Evolutionary conservation across 192 early-diverging fungal genomes (phyloP).

Genomic region (Coemansia sp.): DNA sequence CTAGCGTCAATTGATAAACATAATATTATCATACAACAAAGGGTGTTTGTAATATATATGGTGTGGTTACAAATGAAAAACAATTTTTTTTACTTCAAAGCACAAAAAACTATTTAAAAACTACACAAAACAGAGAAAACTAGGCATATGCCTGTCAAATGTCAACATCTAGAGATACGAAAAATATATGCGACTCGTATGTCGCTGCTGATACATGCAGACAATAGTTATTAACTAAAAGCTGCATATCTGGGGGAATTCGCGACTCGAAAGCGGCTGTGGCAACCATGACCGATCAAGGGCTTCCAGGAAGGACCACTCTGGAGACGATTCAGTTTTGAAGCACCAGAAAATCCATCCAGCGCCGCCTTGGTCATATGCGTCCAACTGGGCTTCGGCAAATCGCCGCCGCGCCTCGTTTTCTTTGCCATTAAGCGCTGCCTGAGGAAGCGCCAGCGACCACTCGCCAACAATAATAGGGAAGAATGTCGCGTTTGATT

Average conservation of each 20-base stretch:
- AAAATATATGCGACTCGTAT: too few species aligned
- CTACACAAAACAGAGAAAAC: too few species aligned
- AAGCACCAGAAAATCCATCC: slow-evolving; percentile 78
- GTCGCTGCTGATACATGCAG: too few species aligned
- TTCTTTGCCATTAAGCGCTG: slow-evolving; percentile 58
- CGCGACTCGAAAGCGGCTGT: slow-evolving; percentile 39
- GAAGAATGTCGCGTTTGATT: slow-evolving; percentile 48
- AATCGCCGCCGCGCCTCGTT: slow-evolving; percentile 60
- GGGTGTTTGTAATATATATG: too few species aligned
- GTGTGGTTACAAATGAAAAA: too few species aligned
- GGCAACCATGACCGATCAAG: slow-evolving; percentile 69
- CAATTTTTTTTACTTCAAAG: too few species aligned
- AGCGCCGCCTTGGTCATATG: slow-evolving; percentile 60
- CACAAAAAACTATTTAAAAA: too few species aligned
- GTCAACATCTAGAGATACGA: too few species aligned
- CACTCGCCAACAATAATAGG: slow-evolving; percentile 76
- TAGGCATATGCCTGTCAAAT: too few species aligned
- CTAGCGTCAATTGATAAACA: too few species aligned
- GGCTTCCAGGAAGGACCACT: slow-evolving; percentile 71
- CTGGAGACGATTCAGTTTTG: slow-evolving; percentile 68
- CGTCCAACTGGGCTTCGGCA: slow-evolving; percentile 65
- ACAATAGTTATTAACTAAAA: background rate
- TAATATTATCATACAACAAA: too few species aligned
- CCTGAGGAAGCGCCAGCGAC: slow-evolving; percentile 65
- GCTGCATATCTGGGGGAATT: slow-evolving; percentile 28